Evolutionary conservation across 2,329 filamentous ascomycete species (phyloP), one percentile per base, ranked within the genome.

Genomic region (Ophiosphaerella narmari): DNA sequence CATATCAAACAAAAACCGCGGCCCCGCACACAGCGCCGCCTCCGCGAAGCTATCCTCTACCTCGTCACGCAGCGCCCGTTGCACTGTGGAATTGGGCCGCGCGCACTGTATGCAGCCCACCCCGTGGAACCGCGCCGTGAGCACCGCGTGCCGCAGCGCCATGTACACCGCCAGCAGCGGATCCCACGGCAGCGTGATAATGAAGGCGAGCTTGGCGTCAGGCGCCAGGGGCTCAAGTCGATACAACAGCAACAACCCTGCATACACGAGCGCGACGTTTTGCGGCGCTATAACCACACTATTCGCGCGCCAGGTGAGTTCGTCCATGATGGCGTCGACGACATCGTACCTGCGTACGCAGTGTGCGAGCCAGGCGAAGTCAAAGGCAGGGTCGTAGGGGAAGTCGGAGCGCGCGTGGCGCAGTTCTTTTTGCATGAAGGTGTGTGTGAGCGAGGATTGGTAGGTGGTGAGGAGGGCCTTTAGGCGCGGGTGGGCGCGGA

Each of bases 1-100:
- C 24, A 57, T 54, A 16, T 65, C 60, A 0, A 52, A 57, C 13
- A 72, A 55, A 44, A 69, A 71, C 0, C 50, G 37, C 0, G 65
- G 65, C 0, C 68, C 68, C 7, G 61, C 14, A 26, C 53, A 51
- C 9, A 71, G 54, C 5, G 57, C 52, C 0, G 55, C 67, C 56
- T 72, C 69, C 0, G 61, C 57, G 34, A 71, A 71, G 35, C 57
- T 61, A 29, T 68, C 65, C 24, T 70, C 67, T 1, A 71, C 40
- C 21, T 70, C 66, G 9, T 55, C 63, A 31, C 68, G 67, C 5
- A 71, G 48, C 2, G 59, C 55, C 4, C 70, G 33, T 29, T 65
- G 62, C 18, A 67, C 61, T 60, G 48, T 70, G 62, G 44, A 70
- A 68, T 7, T 67, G 66, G 7, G 66, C 68, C 21, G 67, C 62